Percentiles rank a stretch among this genome's conserved stretches.
phyloP scores from a whole-genome alignment of 176 grass and related monocot genomes.

The Lolium perenne region DNA sequence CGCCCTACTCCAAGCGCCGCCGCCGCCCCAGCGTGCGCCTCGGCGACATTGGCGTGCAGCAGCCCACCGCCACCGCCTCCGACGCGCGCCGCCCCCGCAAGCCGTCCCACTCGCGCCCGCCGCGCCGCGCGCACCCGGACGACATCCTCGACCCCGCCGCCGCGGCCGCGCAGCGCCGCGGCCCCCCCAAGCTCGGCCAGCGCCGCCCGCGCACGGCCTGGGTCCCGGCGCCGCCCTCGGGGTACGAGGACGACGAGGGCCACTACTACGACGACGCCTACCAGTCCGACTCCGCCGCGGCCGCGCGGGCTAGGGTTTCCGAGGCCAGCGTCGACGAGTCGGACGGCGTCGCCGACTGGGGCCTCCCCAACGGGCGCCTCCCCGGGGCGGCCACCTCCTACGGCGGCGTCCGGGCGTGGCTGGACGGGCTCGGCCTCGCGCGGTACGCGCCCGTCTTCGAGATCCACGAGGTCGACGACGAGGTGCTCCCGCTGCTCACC shows the following conservation, averaged over 20 bases:
- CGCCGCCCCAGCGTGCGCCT: constrained; percentile 95
- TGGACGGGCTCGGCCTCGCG: constrained; percentile 63
- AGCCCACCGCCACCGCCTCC: constrained; percentile 45
- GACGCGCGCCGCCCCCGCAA: constrained; percentile 59
- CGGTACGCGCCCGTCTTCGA: constrained; percentile 79
- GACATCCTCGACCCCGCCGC: constrained; percentile 40
- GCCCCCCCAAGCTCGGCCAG: constrained; percentile 47
- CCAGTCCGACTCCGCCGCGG: constrained; percentile 55
- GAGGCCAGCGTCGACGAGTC: constrained; percentile 65
- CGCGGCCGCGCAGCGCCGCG: constrained; percentile 23
- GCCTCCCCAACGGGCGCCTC: constrained; percentile 61
- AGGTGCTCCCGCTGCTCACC: constrained; percentile 83
- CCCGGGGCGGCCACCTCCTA: constrained; percentile 35
- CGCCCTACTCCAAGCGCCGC: constrained; percentile 74
- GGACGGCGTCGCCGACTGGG: constrained; percentile 62
- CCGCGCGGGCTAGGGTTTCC: constrained; percentile 72
- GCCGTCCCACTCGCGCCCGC: constrained; percentile 46
- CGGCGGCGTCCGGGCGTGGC: constrained; percentile 63
- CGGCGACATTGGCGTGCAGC: constrained; percentile 69
- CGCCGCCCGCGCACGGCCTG: constrained; percentile 46
- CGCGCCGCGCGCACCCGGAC: constrained; percentile 49
- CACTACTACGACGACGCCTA: constrained; percentile 61
- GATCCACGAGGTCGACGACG: constrained; percentile 91
- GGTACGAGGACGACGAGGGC: constrained; percentile 51
- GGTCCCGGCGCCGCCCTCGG: background rate